Evolutionary conservation across 2,329 filamentous ascomycete genomes (phyloP), one percentile per base, ranked within the genome.

Genomic region (Grosmannia clavigera): DNA sequence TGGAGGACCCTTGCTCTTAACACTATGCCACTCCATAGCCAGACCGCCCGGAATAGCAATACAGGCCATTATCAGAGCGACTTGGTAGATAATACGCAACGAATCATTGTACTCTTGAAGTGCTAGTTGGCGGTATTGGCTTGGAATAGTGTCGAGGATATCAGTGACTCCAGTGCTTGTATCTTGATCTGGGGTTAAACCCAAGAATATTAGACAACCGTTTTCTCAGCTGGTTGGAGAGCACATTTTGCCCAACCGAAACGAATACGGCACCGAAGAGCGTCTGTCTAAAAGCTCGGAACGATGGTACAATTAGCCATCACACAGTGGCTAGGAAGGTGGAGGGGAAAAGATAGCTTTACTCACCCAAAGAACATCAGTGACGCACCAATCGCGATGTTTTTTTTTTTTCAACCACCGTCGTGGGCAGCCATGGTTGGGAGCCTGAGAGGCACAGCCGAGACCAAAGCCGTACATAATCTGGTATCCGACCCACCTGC

Each of bases 31-130:
- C 69, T 85, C 77, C 62, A 86, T 76, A 19, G 75, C 72, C 2
- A 76, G 64, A 0, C 76, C 73, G 1, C 78, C 81, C 22, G 83
- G 50, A 19, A 83, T 73, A 4, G 74, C 77, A 3, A 82, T 46
- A 5, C 72, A 71, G 0, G 75, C 72, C 61, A 81, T 69, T 0
- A 79, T 78, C 6, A 82, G 70, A 1, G 74, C 75, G 3, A 85
- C 77, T 61, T 80, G 79, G 66, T 83, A 86, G 0, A 77, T 76
- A 55, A 76, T 68, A 1, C 74, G 74, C 14, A 86, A 66, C 0
- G 82, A 76, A 9, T 71, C 65, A 64, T 85, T 86, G 70, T 86
- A 86, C 0, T 78, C 80, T n/a, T 25, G 43, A 48, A 48, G 43
- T 48, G 43, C 43, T 48, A 48, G 43, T 48, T 48, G 43, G 43